A percentile compares a stretch with the other conserved stretches of the same genome.
phyloP scores from a whole-genome alignment of 2,329 filamentous ascomycete genomes.

The Nemania abortiva region DNA sequence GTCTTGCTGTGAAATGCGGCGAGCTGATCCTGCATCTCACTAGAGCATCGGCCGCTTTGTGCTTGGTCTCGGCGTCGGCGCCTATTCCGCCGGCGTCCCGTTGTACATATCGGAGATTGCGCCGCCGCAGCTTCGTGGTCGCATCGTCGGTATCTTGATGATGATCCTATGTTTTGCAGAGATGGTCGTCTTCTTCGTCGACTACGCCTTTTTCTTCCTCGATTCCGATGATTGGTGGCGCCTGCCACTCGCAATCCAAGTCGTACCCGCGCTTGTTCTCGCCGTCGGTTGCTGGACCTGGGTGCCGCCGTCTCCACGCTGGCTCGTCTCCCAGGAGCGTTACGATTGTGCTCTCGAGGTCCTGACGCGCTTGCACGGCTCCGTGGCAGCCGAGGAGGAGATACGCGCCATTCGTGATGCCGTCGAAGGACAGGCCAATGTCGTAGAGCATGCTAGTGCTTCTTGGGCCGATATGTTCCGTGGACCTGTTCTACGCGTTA shows the following conservation, averaged over 20 bases:
- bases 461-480: constrained; percentile 50
- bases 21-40: neutral
- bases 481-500: constrained; percentile 47
- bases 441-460: constrained; percentile 36
- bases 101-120: constrained; percentile 51
- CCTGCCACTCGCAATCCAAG: constrained; percentile 53
- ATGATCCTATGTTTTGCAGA: constrained; percentile 52
- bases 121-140: constrained; percentile 47
- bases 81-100: constrained; percentile 50
- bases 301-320: constrained; percentile 47
- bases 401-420: constrained; percentile 56
- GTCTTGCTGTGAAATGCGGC: neutral
- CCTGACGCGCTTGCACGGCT: constrained; percentile 45
- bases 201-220: constrained; percentile 49
- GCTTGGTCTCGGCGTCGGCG: constrained; percentile 49
- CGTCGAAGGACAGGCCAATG: constrained; percentile 40
- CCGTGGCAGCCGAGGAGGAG: constrained; percentile 62
- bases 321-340: constrained; percentile 45
- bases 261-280: constrained; percentile 50
- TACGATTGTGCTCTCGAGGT: constrained; percentile 47
- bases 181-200: constrained; percentile 50
- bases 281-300: constrained; percentile 46
- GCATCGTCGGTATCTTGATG: constrained; percentile 49
- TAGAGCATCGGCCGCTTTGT: constrained; percentile 47
- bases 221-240: constrained; percentile 52